Evolutionary conservation across 2,329 filamentous ascomycete species (phyloP).

Genomic region (Nemania diffusa): DNA sequence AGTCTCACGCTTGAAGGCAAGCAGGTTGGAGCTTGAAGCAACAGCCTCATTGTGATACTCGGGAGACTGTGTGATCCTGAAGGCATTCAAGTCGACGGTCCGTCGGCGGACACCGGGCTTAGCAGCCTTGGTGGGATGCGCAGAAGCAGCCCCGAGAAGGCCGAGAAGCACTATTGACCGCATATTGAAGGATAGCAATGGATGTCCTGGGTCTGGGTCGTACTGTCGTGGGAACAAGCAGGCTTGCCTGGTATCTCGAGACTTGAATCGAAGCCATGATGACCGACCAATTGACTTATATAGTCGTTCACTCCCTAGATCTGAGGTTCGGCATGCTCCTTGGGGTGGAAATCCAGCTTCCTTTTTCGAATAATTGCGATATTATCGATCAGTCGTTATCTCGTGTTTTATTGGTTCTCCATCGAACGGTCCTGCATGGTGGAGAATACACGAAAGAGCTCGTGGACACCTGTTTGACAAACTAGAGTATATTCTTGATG

Average conservation of each 20-base stretch:
- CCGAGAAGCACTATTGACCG: slow-evolving; percentile 48
- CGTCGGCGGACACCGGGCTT: slow-evolving; percentile 48
- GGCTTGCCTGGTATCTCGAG: slow-evolving; percentile 36
- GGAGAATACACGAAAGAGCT: slow-evolving; percentile 29
- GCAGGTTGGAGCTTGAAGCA: slow-evolving; percentile 40
- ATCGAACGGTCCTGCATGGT: slow-evolving; percentile 14
- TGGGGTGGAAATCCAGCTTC: slow-evolving; percentile 42
- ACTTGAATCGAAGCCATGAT: slow-evolving; percentile 33
- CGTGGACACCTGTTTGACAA: slow-evolving; percentile 27
- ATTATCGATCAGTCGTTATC: slow-evolving; percentile 38
- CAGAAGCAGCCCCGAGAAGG: slow-evolving; percentile 49
- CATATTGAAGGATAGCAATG: slow-evolving; percentile 42
- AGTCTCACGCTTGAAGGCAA: slow-evolving; percentile 47
- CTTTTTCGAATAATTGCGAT: slow-evolving; percentile 45
- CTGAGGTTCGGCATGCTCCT: not conserved
- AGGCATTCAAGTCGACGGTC: slow-evolving; percentile 49
- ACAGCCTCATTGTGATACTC: slow-evolving; percentile 48
- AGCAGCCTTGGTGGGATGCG: slow-evolving; percentile 43
- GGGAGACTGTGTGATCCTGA: slow-evolving; percentile 46
- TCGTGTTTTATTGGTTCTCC: slow-evolving; percentile 18
- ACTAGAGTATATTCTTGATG: slow-evolving; percentile 14
- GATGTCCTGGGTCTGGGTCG: slow-evolving; percentile 19
- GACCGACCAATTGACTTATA: slow-evolving; percentile 39
- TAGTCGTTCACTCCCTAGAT: slow-evolving; percentile 23
- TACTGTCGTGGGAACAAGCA: slow-evolving; percentile 24